A percentile compares a stretch with the other conserved stretches of the same genome.
Evolutionary conservation across 352 stramenopile species (phyloP).

Genomic region (Blastocystis sp.): DNA sequence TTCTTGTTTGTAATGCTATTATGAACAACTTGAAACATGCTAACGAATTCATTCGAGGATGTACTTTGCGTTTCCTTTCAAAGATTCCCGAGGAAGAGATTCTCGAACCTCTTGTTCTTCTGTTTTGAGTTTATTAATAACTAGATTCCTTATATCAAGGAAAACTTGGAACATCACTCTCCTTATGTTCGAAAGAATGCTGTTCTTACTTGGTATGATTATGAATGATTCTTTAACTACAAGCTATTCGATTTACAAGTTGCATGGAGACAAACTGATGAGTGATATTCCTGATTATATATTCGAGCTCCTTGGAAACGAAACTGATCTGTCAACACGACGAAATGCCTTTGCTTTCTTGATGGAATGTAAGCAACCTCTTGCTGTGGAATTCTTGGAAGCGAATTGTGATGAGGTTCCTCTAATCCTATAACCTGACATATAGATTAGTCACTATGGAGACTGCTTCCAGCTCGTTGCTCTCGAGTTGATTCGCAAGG

Average conservation of each 20-base stretch:
- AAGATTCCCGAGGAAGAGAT: slow-evolving; percentile 98
- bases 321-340: slow-evolving; percentile 88
- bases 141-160: slow-evolving; percentile 80
- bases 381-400: slow-evolving; percentile 88
- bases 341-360: slow-evolving; percentile 99
- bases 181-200: slow-evolving; percentile 98
- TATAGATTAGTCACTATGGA: slow-evolving; percentile 86
- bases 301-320: slow-evolving; percentile 85
- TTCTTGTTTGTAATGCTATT: slow-evolving; percentile 97
- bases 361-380: slow-evolving; percentile 93
- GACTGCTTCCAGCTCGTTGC: slow-evolving; percentile 98
- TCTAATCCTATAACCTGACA: not conserved
- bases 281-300: slow-evolving; percentile 97
- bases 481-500: slow-evolving; percentile 94
- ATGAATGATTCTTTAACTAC: slow-evolving; percentile 76
- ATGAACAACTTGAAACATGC: slow-evolving; percentile 99
- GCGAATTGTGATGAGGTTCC: slow-evolving; percentile 50
- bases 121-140: slow-evolving; percentile 64
- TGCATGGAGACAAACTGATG: slow-evolving; percentile 87
- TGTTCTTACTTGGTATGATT: slow-evolving; percentile 70
- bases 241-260: slow-evolving; percentile 96
- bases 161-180: slow-evolving; percentile 94
- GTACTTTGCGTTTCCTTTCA: slow-evolving; percentile 97
- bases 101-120: slow-evolving; percentile 78
- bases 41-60: slow-evolving; percentile 98